Conservation (phyloP, 2,329 filamentous ascomycete species). For the Pleurostoma richardsiae region DNA sequence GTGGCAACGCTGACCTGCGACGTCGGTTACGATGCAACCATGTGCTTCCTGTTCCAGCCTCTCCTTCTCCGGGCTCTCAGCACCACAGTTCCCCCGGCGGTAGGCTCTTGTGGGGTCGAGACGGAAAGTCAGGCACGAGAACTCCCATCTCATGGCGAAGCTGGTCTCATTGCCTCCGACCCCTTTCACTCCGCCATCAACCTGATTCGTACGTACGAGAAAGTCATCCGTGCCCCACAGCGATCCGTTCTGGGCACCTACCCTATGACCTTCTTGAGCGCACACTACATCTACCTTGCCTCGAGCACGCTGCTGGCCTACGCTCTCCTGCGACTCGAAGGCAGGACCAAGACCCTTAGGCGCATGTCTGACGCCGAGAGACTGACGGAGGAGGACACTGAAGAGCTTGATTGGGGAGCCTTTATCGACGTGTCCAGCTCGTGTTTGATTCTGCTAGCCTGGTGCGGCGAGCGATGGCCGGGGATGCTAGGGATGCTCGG, state of each 20-base stretch:
- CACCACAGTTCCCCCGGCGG: neutral
- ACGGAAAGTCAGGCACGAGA: neutral
- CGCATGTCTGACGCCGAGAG: slow-evolving; percentile 6
- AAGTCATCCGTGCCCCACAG: slow-evolving; percentile 20
- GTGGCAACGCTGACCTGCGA: slow-evolving; percentile 23
- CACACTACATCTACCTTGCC: slow-evolving; percentile 24
- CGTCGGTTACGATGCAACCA: slow-evolving; percentile 23
- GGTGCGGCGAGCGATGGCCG: slow-evolving; percentile 12
- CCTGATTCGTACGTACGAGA: slow-evolving; percentile 20
- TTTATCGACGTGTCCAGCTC: slow-evolving; percentile 9
- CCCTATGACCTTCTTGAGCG: slow-evolving; percentile 22
- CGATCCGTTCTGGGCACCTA: slow-evolving; percentile 18
- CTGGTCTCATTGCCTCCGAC: slow-evolving; percentile 16
- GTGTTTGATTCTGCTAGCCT: slow-evolving; percentile 8
- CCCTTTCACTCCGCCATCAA: slow-evolving; percentile 20
- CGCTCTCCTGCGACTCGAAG: slow-evolving; percentile 20
- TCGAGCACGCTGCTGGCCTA: slow-evolving; percentile 22
- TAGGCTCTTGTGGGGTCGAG: neutral
- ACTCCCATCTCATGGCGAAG: neutral
- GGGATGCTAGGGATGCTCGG: slow-evolving; percentile 9
- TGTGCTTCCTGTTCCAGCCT: slow-evolving; percentile 24
- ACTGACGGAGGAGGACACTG: neutral
- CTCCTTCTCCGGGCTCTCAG: slow-evolving; percentile 12
- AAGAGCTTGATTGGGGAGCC: slow-evolving; percentile 9
- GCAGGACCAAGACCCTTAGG: slow-evolving; percentile 13